phyloP scores from a whole-genome alignment of 2,329 filamentous ascomycete species.

The Incumbomyces delicatus region DNA sequence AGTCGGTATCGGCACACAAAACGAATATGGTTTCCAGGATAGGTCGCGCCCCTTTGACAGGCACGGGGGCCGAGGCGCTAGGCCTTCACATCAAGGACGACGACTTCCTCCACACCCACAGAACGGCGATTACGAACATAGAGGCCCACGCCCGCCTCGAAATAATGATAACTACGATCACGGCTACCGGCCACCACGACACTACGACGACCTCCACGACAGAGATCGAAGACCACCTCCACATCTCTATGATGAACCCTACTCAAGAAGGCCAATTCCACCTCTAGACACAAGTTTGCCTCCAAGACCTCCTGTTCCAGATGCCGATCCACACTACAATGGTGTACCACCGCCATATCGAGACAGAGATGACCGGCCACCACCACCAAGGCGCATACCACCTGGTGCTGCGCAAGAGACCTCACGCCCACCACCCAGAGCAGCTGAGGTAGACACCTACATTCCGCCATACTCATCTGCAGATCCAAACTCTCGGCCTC shows the following conservation, averaged over 20 bases:
- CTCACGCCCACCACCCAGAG: constrained; percentile 2
- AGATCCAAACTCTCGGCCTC: constrained; percentile 11
- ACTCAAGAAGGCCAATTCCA: constrained; percentile 12
- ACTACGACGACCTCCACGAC: constrained; percentile 10
- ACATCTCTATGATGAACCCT: constrained; percentile 15
- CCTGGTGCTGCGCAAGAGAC: constrained; percentile 4
- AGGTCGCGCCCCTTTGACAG: constrained; percentile 26
- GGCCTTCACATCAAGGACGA: constrained; percentile 24
- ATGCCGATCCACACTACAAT: constrained; percentile 13
- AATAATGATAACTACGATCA: constrained; percentile 15
- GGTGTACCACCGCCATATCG: constrained; percentile 11
- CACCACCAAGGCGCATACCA: constrained; percentile 13
- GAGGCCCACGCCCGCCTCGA: constrained; percentile 12
- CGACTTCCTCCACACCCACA: constrained; percentile 9
- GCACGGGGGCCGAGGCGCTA: constrained; percentile 28
- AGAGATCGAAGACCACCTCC: constrained; percentile 6
- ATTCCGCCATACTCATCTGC: constrained; percentile 20
- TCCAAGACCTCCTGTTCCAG: constrained; percentile 13
- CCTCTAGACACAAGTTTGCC: constrained; percentile 13
- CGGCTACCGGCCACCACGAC: constrained; percentile 9
- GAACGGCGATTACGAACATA: constrained; percentile 15
- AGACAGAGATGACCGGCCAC: constrained; percentile 16
- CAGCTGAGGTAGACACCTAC: constrained; percentile 20
- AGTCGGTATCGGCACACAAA: constrained; percentile 61
- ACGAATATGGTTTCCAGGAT: constrained; percentile 42